These are phyloP conservation scores for Suhomyces ambrosiae DNA, from an alignment of 1,139 yeast genomes.

Conservation along the genomic window DNA sequence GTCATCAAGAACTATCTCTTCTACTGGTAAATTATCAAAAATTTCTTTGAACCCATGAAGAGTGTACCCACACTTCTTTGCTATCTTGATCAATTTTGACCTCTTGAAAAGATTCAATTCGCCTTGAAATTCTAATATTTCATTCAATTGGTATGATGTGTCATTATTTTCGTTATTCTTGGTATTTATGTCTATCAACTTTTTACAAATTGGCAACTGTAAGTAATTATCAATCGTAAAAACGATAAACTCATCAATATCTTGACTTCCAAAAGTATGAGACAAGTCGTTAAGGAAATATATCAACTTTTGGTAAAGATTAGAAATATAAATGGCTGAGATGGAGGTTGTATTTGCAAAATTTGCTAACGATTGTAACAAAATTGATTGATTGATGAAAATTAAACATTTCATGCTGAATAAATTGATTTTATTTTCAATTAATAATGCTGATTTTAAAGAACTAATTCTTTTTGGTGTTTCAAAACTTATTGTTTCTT, in stretches of 20 bases:
- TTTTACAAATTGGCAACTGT: constrained; percentile 28
- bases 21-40: constrained; percentile 33
- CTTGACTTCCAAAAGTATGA: constrained; percentile 18
- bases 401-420: constrained; percentile 31
- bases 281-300: constrained; percentile 44
- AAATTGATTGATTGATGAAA: constrained; percentile 30
- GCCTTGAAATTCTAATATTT: constrained; percentile 47
- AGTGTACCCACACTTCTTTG: constrained; percentile 30
- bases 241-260: constrained; percentile 33
- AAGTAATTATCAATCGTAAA: constrained; percentile 35
- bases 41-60: constrained; percentile 40
- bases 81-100: constrained; percentile 43
- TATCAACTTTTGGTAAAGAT: constrained; percentile 35
- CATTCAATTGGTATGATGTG: constrained; percentile 25
- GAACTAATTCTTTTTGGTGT: constrained; percentile 17
- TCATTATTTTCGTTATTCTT: constrained; percentile 16
- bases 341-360: constrained; percentile 34
- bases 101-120: constrained; percentile 50
- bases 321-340: constrained; percentile 35
- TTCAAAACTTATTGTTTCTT: constrained; percentile 21
- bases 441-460: constrained; percentile 21
- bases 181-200: constrained; percentile 22
- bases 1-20: constrained; percentile 24
- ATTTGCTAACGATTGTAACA: constrained; percentile 33
- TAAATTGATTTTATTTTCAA: constrained; percentile 22